These are phyloP conservation scores for Patellaria atrata DNA, from an alignment of 495 filamentous ascomycete genomes.

Conservation along the genomic window DNA sequence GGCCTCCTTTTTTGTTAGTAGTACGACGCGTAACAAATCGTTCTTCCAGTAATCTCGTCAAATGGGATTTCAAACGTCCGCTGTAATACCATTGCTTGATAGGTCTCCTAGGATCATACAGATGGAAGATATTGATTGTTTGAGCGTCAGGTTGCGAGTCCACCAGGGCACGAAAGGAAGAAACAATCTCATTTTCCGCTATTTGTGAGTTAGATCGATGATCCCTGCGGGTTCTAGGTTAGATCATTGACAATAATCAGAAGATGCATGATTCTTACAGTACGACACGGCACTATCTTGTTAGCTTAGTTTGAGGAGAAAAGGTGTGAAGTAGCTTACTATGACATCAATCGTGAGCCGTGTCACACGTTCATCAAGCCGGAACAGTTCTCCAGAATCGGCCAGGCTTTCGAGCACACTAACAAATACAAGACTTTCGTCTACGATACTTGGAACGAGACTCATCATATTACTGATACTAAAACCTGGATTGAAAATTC, in stretches of 20 bases:
- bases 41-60: conserved; percentile 13
- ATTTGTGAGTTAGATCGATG: conserved; percentile 9
- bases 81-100: conserved; percentile 9
- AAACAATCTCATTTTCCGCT: conserved; percentile 8
- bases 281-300: no score
- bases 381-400: conserved; percentile 19
- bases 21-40: conserved; percentile 8
- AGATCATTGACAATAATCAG: no score
- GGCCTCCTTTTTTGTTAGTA: conserved; percentile 1
- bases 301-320: no score
- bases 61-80: conserved; percentile 8
- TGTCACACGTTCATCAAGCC: conserved; percentile 25
- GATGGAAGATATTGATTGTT: conserved; percentile 12
- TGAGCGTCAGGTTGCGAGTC: conserved; percentile 12
- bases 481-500: conserved; percentile 30
- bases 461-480: conserved; percentile 21
- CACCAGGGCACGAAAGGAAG: conserved; percentile 2
- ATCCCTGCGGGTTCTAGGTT: no score
- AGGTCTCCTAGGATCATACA: conserved; percentile 7
- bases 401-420: conserved; percentile 20
- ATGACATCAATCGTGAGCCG: conserved; percentile 29
- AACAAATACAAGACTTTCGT: conserved; percentile 21
- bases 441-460: conserved; percentile 25
- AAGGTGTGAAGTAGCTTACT: no score
- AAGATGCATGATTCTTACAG: no score